Evolutionary conservation across 768 basidiomycete species (phyloP).

Genomic region (Pleurotus ostreatus): DNA sequence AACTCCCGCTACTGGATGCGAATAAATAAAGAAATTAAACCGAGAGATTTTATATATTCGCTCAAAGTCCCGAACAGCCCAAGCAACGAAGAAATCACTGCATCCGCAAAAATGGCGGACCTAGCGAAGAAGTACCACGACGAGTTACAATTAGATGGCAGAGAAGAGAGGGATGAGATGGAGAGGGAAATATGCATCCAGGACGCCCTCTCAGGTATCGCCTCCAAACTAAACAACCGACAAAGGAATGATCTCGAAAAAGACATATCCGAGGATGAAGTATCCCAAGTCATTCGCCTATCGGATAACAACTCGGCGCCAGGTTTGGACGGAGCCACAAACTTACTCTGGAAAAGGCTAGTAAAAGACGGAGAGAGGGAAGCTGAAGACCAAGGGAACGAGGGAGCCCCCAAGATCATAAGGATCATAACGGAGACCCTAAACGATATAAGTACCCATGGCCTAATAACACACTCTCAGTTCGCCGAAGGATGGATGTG

Average conservation of each 20-base stretch:
- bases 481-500: slow-evolving; percentile 34
- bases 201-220: too few relatives aligned
- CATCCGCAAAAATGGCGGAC: background rate
- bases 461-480: background rate
- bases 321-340: background rate
- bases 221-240: background rate
- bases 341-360: background rate
- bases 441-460: slow-evolving; percentile 25
- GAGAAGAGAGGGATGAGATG: background rate
- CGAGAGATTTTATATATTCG: slow-evolving; percentile 3
- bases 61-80: background rate
- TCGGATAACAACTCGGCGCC: background rate
- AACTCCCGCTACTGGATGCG: background rate
- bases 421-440: slow-evolving; percentile 8
- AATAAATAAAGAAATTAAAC: background rate
- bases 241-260: too few relatives aligned
- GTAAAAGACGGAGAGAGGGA: background rate
- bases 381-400: slow-evolving; percentile 7
- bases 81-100: background rate
- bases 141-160: background rate
- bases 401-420: slow-evolving; percentile 8
- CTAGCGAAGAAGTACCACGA: slow-evolving; percentile 4
- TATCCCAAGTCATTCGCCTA: background rate
- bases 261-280: background rate
- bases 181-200: too few relatives aligned